These are phyloP conservation scores for Sechiopsis laciniata DNA, from an alignment of 306 rosid genomes.

Conservation along the genomic window DNA sequence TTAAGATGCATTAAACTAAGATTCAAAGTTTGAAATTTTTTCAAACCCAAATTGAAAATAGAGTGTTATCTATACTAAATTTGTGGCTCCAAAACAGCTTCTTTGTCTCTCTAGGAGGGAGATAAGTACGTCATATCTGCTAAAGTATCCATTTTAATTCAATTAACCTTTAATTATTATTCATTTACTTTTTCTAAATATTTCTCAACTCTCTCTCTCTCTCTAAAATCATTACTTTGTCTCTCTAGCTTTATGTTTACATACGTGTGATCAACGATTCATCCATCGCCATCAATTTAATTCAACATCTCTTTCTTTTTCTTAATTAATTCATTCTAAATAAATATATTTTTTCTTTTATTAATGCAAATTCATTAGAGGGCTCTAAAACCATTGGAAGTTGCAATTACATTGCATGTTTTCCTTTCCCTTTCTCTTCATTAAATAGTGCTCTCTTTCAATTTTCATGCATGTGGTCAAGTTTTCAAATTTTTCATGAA, in stretches of 20 bases:
- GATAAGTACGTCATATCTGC: conserved; percentile 19
- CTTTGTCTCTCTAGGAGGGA: conserved; percentile 30
- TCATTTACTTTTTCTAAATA: neutral
- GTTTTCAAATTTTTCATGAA: neutral
- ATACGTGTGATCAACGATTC: conserved; percentile 50
- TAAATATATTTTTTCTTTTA: no score
- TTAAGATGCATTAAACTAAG: neutral
- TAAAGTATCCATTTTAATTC: conserved; percentile 10
- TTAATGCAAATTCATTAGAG: neutral
- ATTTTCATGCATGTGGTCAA: conserved; percentile 18
- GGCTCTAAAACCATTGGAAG: neutral
- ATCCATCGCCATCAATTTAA: conserved; percentile 55
- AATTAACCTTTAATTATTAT: neutral
- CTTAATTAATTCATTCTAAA: no score
- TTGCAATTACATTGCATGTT: conserved; percentile 15
- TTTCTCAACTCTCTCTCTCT: conserved; percentile 18
- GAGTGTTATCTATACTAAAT: neutral
- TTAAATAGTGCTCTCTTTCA: neutral
- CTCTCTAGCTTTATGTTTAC: conserved; percentile 41
- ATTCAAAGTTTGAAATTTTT: neutral
- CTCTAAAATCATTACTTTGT: conserved; percentile 25
- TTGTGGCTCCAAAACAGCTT: conserved; percentile 25
- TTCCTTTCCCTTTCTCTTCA: conserved; percentile 18
- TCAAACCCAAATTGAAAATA: no score
- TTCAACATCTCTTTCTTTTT: conserved; percentile 34